Evolutionary conservation across 2,329 filamentous ascomycete species (phyloP).

Genomic region (Fusarium albidum): DNA sequence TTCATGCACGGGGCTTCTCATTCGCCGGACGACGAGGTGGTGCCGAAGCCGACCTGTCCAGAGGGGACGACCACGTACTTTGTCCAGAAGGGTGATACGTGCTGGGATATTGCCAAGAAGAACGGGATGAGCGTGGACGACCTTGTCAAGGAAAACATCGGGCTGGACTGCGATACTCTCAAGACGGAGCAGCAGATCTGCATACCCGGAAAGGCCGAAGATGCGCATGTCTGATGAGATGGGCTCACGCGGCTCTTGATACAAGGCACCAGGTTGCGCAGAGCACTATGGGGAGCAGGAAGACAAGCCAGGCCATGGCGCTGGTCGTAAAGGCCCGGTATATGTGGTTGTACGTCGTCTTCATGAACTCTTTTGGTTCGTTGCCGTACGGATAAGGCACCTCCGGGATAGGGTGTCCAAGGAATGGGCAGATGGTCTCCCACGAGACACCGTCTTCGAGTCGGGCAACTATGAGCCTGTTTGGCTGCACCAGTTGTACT

Average conservation of each 20-base stretch:
- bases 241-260: constrained; percentile 3
- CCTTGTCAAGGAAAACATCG: constrained; percentile 54
- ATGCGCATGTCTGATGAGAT: constrained; percentile 3
- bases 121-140: constrained; percentile 54
- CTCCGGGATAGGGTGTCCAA: not conserved
- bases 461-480: too few species aligned
- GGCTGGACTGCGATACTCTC: constrained; percentile 57
- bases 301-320: not conserved
- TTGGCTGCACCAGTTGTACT: too few species aligned
- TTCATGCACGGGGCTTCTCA: constrained; percentile 50
- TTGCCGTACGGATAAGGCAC: constrained; percentile 2
- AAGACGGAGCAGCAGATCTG: constrained; percentile 54
- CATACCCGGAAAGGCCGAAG: constrained; percentile 45
- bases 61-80: constrained; percentile 47
- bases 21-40: constrained; percentile 28
- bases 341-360: constrained; percentile 7
- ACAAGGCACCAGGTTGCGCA: not conserved
- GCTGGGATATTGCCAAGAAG: constrained; percentile 59
- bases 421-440: not conserved
- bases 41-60: constrained; percentile 36
- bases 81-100: constrained; percentile 58
- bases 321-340: constrained; percentile 6
- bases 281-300: not conserved
- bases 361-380: constrained; percentile 5
- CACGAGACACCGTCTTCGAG: too few species aligned